Evolutionary conservation across 192 early-diverging fungal genomes (phyloP).

Genomic region (Globomyces pollinis-pini): DNA sequence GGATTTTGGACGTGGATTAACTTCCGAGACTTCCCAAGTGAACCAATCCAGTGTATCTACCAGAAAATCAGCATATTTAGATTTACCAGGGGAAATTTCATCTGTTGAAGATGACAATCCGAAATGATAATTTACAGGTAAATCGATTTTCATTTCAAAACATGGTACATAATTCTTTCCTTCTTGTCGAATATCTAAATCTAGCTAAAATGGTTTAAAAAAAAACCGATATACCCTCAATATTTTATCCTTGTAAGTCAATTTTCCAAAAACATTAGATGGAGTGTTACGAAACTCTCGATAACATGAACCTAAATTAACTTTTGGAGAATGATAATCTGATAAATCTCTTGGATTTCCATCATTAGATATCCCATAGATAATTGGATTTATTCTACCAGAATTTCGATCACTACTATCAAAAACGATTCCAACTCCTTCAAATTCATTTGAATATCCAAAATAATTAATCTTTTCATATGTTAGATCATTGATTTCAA

Average conservation of each 20-base stretch:
- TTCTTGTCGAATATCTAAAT: slow-evolving; percentile 45
- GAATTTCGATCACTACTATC: slow-evolving; percentile 49
- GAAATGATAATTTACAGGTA: slow-evolving; percentile 70
- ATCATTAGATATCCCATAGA: slow-evolving; percentile 59
- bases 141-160: slow-evolving; percentile 42
- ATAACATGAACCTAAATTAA: slow-evolving; percentile 41
- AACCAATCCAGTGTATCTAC: slow-evolving; percentile 75
- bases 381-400: slow-evolving; percentile 41
- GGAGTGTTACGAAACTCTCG: slow-evolving; percentile 61
- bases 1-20: slow-evolving; percentile 54
- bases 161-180: slow-evolving; percentile 50
- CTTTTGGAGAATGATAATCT: slow-evolving; percentile 20
- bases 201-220: slow-evolving; percentile 8
- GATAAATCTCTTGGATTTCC: slow-evolving; percentile 43
- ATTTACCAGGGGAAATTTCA: neutral
- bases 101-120: slow-evolving; percentile 46
- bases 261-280: slow-evolving; percentile 41
- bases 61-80: too few species aligned
- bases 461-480: neutral
- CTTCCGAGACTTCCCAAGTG: slow-evolving; percentile 58
- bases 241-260: too few species aligned
- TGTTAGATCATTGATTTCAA: neutral
- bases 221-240: slow-evolving; percentile 14
- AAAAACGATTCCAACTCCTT: slow-evolving; percentile 55
- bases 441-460: neutral